Base-by-base conservation (phyloP, 345 rosid species). In the Linum trigynum region DNA sequence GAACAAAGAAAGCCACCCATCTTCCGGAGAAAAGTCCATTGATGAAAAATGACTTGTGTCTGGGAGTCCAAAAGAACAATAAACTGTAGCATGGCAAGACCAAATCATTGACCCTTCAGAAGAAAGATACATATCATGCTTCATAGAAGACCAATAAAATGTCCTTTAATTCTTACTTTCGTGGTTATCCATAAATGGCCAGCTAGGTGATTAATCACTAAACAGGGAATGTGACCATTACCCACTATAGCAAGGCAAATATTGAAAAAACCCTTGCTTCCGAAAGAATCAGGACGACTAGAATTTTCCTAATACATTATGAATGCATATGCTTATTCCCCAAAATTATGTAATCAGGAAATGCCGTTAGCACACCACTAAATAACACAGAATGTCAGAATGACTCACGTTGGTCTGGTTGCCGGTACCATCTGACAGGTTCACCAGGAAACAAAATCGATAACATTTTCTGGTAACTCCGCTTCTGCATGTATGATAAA, bases 1-100 rank as follows among this genome's bases (percentile, higher is more conserved):
- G 82, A 94, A 90, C 57, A 90, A 82, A 65, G 91, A 85, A 62
- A 90, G 92, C 96, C 99, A 94, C 36, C 79, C 89, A 75, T 94
- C 97, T 82, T 84, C 91, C 55, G 88, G 83, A 71, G n/a, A 85
- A 75, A 94, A 88, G 67, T 88, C 88, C 73, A 90, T 75, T 10
- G 96, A 83, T 35, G 91, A 82, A 74, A 74, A 94, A 86, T 76
- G 77, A 72, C 74, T 86, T 40, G 78, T 63, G 81, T 90, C 97
- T 90, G 80, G 51, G 73, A 71, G 69, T 45, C 62, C 74, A 41
- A 62, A 40, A 40, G 53, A 70, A 62, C 56, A 0, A 12, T 48
- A 55, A 23, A 23, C 32, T 23, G 32, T 23, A 23, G 32, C 32
- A 23, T 23, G 32, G 32, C 32, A 23, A 23, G 32, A 23, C 32